Base-by-base conservation (phyloP, 2,329 filamentous ascomycete genomes). In the Arachnomyces sp. region DNA sequence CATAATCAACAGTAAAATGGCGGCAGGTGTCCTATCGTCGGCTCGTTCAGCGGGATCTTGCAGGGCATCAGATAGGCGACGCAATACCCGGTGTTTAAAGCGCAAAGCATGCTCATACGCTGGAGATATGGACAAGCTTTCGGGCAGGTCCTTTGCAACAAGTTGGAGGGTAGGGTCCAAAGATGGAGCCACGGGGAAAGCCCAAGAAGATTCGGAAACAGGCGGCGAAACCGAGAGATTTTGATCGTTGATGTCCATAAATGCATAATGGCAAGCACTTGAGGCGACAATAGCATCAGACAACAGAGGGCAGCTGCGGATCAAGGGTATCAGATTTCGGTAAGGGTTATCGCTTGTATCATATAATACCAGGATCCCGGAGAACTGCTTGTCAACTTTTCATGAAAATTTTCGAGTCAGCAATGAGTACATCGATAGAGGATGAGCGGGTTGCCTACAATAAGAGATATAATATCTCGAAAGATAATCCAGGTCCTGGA, bases 1-100 rank as follows among this genome's bases (percentile, higher is more conserved):
- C 14, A 72, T 64, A 41, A 72, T 66, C 42, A 74, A 66, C 4
- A 73, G 56, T 14, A 73, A 57, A 17, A 73, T 69, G 0, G 67
- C 62, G 12, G 66, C 67, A 35, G 73, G 44, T 2, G 58, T 63
- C 21, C 66, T 58, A 13, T 72, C 54, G 33, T 72, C 67, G 4
- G 63, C 63, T 33, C 54, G 49, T 43, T 48, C 47, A 29, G 49
- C 36, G 1, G 57, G 52, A 40, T 60, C 52, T 3, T 38, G 36
- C 7, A 66, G 47, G 18, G 61, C 57, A 28, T 47, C 46, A 7
- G 59, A 61, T 16, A 73, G 52, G 18, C 69, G 59, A 8, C 59
- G 59, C 8, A 73, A 58, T 3, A 68, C 67, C 13, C 65, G 62
- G 39, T 73, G 69, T 44, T 73, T 73, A 13, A 70, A 64, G n/a